phyloP scores from a whole-genome alignment of 768 basidiomycete genomes.

The Tephrocybe rancida region DNA sequence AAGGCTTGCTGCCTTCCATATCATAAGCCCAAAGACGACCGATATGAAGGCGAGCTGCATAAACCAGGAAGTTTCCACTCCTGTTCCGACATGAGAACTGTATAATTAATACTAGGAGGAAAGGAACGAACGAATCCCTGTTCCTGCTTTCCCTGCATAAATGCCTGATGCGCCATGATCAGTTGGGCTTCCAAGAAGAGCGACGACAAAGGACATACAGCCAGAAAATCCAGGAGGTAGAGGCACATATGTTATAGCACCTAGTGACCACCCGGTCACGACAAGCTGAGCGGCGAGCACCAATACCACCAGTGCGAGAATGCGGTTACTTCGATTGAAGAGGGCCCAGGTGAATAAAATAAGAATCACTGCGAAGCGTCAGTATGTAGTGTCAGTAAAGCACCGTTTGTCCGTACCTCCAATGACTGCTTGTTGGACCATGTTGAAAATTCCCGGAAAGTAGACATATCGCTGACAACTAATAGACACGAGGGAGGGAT shows the following conservation, averaged over 20 bases:
- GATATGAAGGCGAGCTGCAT: conserved; percentile 17
- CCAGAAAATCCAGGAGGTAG: conserved; percentile 13
- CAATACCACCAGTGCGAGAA: not conserved
- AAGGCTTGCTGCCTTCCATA: conserved; percentile 15
- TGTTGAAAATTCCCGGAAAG: conserved; percentile 15
- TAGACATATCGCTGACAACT: conserved; percentile 13
- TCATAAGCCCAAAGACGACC: conserved; percentile 18
- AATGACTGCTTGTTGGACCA: conserved; percentile 14
- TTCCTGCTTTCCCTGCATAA: conserved; percentile 14
- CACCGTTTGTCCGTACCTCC: not conserved
- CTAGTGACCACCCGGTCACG: conserved; percentile 18
- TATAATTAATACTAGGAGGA: not conserved
- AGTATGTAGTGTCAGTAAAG: not conserved
- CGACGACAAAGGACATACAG: conserved; percentile 1
- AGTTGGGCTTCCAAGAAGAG: not conserved
- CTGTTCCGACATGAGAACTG: not conserved
- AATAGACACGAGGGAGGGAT: no score
- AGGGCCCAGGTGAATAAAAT: conserved; percentile 15
- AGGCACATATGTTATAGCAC: conserved; percentile 12
- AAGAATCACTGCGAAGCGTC: conserved; percentile 2
- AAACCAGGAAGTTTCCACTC: conserved; percentile 14
- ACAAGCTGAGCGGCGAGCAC: conserved; percentile 11
- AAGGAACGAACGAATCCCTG: conserved; percentile 11
- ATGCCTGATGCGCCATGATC: not conserved
- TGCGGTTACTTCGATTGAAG: conserved; percentile 7